A percentile compares a stretch with the other conserved stretches of the same genome.
Conservation (phyloP, 371 early-diverging fungal species). For the Parasitella parasitica region DNA sequence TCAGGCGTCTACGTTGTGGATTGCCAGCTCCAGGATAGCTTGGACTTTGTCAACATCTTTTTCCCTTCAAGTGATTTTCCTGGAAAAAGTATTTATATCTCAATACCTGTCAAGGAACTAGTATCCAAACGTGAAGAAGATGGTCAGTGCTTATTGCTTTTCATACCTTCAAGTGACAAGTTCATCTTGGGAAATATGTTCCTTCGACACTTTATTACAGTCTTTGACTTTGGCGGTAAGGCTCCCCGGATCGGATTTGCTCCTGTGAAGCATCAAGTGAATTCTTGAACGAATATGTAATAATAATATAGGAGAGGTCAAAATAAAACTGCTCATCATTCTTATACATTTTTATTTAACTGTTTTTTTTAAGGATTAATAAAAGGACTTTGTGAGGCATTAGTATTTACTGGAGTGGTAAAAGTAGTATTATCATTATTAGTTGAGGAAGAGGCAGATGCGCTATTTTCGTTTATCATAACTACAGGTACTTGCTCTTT, state of each 20-base stretch:
- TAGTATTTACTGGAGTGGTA: not conserved
- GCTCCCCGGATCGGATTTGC: constrained; percentile 43
- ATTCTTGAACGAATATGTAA: not conserved
- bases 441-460: not conserved
- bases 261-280: constrained; percentile 1
- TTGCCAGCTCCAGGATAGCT: constrained; percentile 18
- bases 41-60: constrained; percentile 19
- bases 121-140: constrained; percentile 18
- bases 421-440: not conserved
- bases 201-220: constrained; percentile 38
- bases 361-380: not conserved
- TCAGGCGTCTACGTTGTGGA: constrained; percentile 23
- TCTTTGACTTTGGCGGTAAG: constrained; percentile 44
- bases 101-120: constrained; percentile 16
- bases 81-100: not conserved
- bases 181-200: constrained; percentile 44
- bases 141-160: constrained; percentile 29
- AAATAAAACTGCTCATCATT: not conserved
- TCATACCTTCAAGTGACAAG: constrained; percentile 24
- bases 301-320: not conserved
- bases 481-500: not conserved
- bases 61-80: constrained; percentile 4
- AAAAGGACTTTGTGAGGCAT: not conserved
- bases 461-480: not conserved
- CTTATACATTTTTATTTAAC: not conserved